A percentile compares a stretch with the other conserved stretches of the same genome.
Evolutionary conservation across 2,329 filamentous ascomycete species (phyloP).

Genomic region (Paraphaeosphaeria minitans): DNA sequence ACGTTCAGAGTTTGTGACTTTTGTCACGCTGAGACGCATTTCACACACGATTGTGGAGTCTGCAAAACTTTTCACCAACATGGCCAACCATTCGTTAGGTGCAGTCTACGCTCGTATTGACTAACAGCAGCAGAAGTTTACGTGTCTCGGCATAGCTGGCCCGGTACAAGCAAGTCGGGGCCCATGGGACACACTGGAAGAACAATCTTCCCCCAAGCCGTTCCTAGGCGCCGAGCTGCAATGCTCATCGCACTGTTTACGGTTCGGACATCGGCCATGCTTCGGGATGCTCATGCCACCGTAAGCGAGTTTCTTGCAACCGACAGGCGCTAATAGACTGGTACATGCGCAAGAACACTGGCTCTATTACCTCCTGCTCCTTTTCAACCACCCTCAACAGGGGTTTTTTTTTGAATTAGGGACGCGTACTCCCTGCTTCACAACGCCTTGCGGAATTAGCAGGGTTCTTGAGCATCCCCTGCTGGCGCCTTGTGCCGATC

Average conservation of each 20-base stretch:
- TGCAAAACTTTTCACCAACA: neutral
- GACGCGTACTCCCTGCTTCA: slow-evolving; percentile 26
- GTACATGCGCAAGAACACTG: neutral
- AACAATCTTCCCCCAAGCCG: slow-evolving; percentile 2
- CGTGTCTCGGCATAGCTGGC: slow-evolving; percentile 14
- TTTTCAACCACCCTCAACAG: neutral
- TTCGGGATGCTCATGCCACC: neutral
- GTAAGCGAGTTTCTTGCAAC: neutral
- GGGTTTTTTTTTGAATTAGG: slow-evolving; percentile 23
- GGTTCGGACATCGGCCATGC: slow-evolving; percentile 4
- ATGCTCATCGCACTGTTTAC: neutral
- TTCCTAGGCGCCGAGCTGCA: neutral
- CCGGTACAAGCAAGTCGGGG: slow-evolving; percentile 22
- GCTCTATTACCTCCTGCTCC: neutral
- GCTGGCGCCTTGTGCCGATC: slow-evolving; percentile 17
- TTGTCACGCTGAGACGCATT: neutral
- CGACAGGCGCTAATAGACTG: neutral
- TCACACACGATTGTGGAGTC: neutral
- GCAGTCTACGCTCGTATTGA: neutral
- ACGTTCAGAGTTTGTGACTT: neutral
- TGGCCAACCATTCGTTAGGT: neutral
- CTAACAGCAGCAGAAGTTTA: slow-evolving; percentile 6
- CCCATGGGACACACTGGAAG: slow-evolving; percentile 24
- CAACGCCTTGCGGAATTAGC: slow-evolving; percentile 2
- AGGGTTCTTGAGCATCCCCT: neutral